Base-by-base conservation (phyloP, 768 basidiomycete genomes). In the Russula sp. region DNA sequence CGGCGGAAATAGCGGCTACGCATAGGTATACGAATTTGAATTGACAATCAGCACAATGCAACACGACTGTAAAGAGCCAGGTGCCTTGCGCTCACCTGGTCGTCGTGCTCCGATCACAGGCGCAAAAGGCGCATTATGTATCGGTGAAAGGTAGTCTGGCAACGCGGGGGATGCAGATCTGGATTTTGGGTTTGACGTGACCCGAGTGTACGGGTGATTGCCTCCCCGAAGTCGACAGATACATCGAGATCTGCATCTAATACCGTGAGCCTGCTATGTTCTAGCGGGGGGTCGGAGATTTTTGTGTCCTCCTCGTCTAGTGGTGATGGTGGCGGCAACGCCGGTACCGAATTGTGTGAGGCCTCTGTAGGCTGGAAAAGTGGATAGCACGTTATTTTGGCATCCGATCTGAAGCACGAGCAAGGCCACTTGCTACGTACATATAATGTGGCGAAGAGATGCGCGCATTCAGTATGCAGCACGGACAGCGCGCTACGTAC, bases 191-290 rank as follows among this genome's bases (percentile, higher is more conserved):
- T 4, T 28, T 2, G 10, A 16, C 1, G 36, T 28, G 30, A 49
- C 11, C 38, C 14, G 8, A 46, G 44, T 2, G 59, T 26, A 18
- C 59, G 59, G 10, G 59, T 16, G 24, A 65, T 20, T 24, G 59
- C 55, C 40, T 65, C 59, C 13, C 64, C 64, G 6, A 65, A 49
- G 48, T 65, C 64, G 5, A 51, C 48, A 16, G 55, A 65, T 34
- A n/a, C 10, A 8, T 65, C 64, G 5, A 65, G n/a, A 36, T 61
- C 59, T 46, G 38, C 11, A 46, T 65, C 55, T 26, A 5, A 28
- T 1, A 42, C 40, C 7, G 60, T 24, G 9, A 20, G 49, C 20
- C 46, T 22, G 5, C 28, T 50, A 11, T 20, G 22, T 13, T 40
- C 46, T 16, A 34, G 36, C 13, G 20, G 5, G 13, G n/a, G 4